A percentile compares a stretch with the other conserved stretches of the same genome.
Conservation (phyloP, 148 eudicot species). For the Bassia scoparia region DNA sequence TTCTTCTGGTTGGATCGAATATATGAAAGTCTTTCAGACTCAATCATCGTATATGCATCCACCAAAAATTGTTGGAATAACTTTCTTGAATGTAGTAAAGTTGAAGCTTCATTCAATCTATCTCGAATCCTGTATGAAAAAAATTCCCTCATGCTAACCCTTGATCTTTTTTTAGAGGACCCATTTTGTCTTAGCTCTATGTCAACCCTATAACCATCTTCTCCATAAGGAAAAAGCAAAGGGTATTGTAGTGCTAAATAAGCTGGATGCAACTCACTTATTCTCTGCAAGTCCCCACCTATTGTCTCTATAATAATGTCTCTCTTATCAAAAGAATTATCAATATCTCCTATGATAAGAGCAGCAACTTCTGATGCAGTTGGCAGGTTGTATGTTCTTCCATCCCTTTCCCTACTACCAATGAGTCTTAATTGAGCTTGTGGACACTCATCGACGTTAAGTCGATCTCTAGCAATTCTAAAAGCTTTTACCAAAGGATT, state of each 20-base stretch:
- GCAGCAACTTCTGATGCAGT: conserved; percentile 6
- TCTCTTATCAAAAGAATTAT: not conserved
- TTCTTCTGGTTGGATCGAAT: not conserved
- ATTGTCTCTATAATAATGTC: not conserved
- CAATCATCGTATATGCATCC: conserved; percentile 17
- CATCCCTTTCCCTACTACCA: not conserved
- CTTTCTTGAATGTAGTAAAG: not conserved
- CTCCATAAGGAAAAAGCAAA: conserved; percentile 9
- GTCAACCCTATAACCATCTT: conserved; percentile 13
- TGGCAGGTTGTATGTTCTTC: not conserved
- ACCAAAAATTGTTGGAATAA: conserved; percentile 8
- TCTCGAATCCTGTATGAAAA: not conserved
- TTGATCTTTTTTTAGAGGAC: not conserved
- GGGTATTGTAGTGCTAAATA: conserved; percentile 9
- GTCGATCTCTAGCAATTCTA: not conserved
- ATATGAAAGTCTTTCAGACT: conserved; percentile 2
- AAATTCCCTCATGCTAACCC: conserved; percentile 2
- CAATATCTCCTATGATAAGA: conserved; percentile 8
- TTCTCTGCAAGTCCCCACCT: not conserved
- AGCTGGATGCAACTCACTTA: conserved; percentile 2
- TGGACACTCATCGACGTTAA: not conserved
- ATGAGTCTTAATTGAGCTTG: not conserved
- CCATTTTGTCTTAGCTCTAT: not conserved
- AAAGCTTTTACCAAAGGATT: not conserved
- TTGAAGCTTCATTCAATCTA: not conserved